Conservation (phyloP, 352 stramenopile genomes). For the Globisporangium okanoganense region DNA sequence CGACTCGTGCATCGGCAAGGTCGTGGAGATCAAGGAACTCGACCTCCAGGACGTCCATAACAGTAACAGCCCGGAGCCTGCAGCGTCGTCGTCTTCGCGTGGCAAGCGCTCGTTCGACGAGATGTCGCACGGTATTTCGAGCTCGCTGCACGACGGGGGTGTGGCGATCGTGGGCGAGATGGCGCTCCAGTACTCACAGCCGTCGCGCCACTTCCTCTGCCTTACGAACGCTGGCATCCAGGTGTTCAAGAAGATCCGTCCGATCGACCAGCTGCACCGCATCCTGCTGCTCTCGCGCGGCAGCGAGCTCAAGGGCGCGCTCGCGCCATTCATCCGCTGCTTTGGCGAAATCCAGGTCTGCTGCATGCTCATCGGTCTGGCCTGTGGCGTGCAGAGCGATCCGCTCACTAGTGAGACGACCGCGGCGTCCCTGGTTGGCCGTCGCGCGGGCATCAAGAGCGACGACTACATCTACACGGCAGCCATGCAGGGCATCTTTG, state of each 20-base stretch:
- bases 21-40: constrained; percentile 78
- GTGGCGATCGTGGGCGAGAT: constrained; percentile 70
- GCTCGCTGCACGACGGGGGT: constrained; percentile 13
- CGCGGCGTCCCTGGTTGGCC: constrained; percentile 45
- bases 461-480: constrained; percentile 78
- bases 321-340: constrained; percentile 75
- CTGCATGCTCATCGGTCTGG: constrained; percentile 87
- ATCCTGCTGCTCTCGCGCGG: constrained; percentile 64
- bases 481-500: constrained; percentile 81
- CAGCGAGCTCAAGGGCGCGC: constrained; percentile 56
- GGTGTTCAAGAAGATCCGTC: constrained; percentile 88
- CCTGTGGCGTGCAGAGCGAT: constrained; percentile 81
- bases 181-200: constrained; percentile 79
- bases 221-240: constrained; percentile 85
- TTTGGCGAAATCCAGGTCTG: constrained; percentile 85
- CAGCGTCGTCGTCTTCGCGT: constrained; percentile 4
- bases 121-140: constrained; percentile 43
- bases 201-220: constrained; percentile 81
- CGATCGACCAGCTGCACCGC: constrained; percentile 83
- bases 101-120: constrained; percentile 78
- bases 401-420: constrained; percentile 55
- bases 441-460: constrained; percentile 47
- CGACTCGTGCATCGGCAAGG: constrained; percentile 78
- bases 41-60: constrained; percentile 21
- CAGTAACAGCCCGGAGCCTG: constrained; percentile 16